phyloP scores from a whole-genome alignment of 2,329 filamentous ascomycete genomes.

The Diaporthe destruens region DNA sequence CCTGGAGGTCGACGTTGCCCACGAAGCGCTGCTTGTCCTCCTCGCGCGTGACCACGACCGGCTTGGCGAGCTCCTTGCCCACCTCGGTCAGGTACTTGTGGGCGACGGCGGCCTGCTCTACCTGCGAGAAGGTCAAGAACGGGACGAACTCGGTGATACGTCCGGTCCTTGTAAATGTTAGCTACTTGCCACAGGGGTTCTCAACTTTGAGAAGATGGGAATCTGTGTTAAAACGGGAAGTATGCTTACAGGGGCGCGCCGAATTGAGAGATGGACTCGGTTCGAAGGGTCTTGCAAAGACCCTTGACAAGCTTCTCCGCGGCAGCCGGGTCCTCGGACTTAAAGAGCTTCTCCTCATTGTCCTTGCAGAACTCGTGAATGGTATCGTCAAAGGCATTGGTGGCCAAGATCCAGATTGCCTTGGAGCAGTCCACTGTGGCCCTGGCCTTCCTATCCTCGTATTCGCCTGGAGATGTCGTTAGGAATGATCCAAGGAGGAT shows the following conservation, averaged over 20 bases:
- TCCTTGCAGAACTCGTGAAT: constrained; percentile 56
- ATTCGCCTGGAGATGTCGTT: constrained; percentile 46
- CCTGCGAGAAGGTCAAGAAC: constrained; percentile 56
- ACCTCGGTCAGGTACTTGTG: constrained; percentile 58
- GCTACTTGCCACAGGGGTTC: too few species aligned
- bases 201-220: too few species aligned
- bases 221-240: too few species aligned
- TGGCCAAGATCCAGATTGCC: constrained; percentile 63
- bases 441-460: constrained; percentile 54
- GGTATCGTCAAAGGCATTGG: constrained; percentile 55
- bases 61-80: constrained; percentile 43
- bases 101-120: constrained; percentile 56
- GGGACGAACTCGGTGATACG: constrained; percentile 57
- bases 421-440: constrained; percentile 55
- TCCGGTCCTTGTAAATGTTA: constrained; percentile 46
- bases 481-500: not conserved
- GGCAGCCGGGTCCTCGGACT: constrained; percentile 10
- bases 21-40: constrained; percentile 48
- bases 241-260: constrained; percentile 48
- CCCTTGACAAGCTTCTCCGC: constrained; percentile 25
- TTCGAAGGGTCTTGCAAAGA: constrained; percentile 35
- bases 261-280: constrained; percentile 28
- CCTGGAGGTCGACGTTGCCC: constrained; percentile 51
- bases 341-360: constrained; percentile 44
- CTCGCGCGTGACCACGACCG: constrained; percentile 48